A percentile compares a stretch with the other conserved stretches of the same genome.
phyloP scores from a whole-genome alignment of 2,329 filamentous ascomycete genomes.

The Aureobasidium sp. region DNA sequence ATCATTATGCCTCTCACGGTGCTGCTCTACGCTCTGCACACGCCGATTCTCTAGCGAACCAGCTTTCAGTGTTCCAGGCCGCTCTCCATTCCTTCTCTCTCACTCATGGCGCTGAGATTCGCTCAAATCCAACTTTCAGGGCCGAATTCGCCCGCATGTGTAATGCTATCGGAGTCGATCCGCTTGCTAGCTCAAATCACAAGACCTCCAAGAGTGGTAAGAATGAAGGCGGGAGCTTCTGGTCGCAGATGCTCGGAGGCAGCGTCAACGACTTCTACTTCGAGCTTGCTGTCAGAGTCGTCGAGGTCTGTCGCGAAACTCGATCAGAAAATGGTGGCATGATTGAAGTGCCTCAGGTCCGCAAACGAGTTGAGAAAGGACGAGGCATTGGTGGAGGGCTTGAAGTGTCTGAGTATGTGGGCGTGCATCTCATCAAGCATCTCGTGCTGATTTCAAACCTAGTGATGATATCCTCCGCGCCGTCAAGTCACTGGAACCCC shows the following conservation, averaged over 20 bases:
- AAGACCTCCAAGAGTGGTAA: conserved; percentile 34
- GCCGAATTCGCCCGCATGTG: conserved; percentile 99
- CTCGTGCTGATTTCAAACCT: background rate
- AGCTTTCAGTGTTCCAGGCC: conserved; percentile 92
- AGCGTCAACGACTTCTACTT: conserved; percentile 99
- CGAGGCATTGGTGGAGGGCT: conserved; percentile 71
- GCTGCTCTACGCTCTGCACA: conserved; percentile 78
- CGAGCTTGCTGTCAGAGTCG: conserved; percentile 88
- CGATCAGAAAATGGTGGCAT: conserved; percentile 87
- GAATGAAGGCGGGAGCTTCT: conserved; percentile 60
- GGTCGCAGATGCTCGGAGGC: conserved; percentile 85
- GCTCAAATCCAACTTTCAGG: conserved; percentile 88
- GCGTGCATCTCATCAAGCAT: background rate
- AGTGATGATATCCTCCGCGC: conserved; percentile 86
- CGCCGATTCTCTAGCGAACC: conserved; percentile 78
- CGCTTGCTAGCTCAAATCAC: conserved; percentile 55
- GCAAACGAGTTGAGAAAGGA: conserved; percentile 65
- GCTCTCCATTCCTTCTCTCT: conserved; percentile 91
- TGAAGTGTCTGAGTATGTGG: conserved; percentile 66
- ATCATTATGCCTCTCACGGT: conserved; percentile 87
- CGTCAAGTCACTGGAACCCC: conserved; percentile 75
- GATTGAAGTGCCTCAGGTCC: conserved; percentile 75
- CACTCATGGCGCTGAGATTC: conserved; percentile 92
- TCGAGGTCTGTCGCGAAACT: conserved; percentile 84
- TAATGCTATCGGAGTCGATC: conserved; percentile 91